phyloP scores from a whole-genome alignment of 495 filamentous ascomycete species.

The Elaphomyces granulatus region DNA sequence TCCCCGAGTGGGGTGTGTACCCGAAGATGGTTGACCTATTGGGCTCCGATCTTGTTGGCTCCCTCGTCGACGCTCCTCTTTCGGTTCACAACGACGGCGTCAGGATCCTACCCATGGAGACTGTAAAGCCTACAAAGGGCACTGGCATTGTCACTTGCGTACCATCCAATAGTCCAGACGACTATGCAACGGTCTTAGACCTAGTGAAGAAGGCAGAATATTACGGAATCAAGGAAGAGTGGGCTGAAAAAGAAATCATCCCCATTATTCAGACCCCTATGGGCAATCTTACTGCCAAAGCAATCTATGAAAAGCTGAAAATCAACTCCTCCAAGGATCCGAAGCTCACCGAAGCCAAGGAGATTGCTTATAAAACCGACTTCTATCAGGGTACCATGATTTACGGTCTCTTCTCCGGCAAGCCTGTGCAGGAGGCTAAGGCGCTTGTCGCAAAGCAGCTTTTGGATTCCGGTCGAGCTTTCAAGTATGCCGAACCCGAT shows the following conservation, averaged over 20 bases:
- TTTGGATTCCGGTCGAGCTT: constrained; percentile 65
- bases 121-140: constrained; percentile 80
- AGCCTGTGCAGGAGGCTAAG: constrained; percentile 74
- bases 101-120: constrained; percentile 86
- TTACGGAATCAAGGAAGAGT: constrained; percentile 94
- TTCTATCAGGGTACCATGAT: constrained; percentile 93
- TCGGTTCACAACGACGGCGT: constrained; percentile 76
- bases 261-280: constrained; percentile 84
- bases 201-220: constrained; percentile 94
- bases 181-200: constrained; percentile 79
- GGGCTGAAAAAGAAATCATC: constrained; percentile 75
- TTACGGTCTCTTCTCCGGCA: constrained; percentile 75
- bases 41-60: constrained; percentile 74
- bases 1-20: constrained; percentile 58
- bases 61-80: constrained; percentile 74
- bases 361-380: constrained; percentile 92
- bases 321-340: constrained; percentile 91
- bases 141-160: constrained; percentile 94
- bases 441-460: constrained; percentile 69
- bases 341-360: constrained; percentile 85
- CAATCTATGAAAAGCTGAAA: constrained; percentile 83
- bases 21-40: constrained; percentile 44
- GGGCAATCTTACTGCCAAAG: constrained; percentile 67
- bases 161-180: constrained; percentile 89
- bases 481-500: constrained; percentile 88